These are phyloP conservation scores for Lichtheimia ramosa DNA, from an alignment of 371 early-diverging fungal species.

Conservation along the genomic window DNA sequence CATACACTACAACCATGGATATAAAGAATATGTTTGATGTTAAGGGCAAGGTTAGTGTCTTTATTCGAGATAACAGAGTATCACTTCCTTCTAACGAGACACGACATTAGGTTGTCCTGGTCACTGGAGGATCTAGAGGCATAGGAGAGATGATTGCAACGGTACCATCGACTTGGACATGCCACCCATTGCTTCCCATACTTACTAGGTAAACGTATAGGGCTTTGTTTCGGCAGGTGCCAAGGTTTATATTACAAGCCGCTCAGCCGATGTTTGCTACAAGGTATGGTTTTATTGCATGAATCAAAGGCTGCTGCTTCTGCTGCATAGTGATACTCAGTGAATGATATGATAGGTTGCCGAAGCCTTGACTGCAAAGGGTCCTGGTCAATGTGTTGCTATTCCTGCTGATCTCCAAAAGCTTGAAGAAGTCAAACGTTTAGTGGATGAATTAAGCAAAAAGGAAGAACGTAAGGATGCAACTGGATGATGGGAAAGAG, in stretches of 20 bases:
- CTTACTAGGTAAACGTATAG: slow-evolving; percentile 9
- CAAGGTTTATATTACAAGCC: slow-evolving; percentile 74
- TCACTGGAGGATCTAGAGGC: slow-evolving; percentile 86
- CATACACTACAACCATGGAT: slow-evolving; percentile 11
- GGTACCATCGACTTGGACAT: slow-evolving; percentile 5
- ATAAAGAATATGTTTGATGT: slow-evolving; percentile 36
- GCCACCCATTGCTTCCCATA: background rate
- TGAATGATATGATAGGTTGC: slow-evolving; percentile 20
- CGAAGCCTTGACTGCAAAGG: slow-evolving; percentile 49
- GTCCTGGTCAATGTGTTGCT: slow-evolving; percentile 72
- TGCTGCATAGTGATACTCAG: background rate
- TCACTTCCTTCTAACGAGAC: slow-evolving; percentile 7
- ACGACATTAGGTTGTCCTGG: slow-evolving; percentile 78
- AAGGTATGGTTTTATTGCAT: slow-evolving; percentile 25
- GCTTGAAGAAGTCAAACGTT: slow-evolving; percentile 53
- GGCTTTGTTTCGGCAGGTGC: slow-evolving; percentile 78
- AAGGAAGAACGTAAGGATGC: slow-evolving; percentile 53
- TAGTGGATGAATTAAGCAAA: slow-evolving; percentile 58
- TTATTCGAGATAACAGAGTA: background rate
- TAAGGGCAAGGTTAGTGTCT: slow-evolving; percentile 63
- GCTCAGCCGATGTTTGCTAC: slow-evolving; percentile 63
- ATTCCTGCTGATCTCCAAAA: slow-evolving; percentile 78
- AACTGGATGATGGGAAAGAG: background rate
- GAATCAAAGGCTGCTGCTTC: background rate
- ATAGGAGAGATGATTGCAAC: slow-evolving; percentile 67